Conservation (phyloP, 805 yeast species). For the Saccharomyces kudriavzevii region DNA sequence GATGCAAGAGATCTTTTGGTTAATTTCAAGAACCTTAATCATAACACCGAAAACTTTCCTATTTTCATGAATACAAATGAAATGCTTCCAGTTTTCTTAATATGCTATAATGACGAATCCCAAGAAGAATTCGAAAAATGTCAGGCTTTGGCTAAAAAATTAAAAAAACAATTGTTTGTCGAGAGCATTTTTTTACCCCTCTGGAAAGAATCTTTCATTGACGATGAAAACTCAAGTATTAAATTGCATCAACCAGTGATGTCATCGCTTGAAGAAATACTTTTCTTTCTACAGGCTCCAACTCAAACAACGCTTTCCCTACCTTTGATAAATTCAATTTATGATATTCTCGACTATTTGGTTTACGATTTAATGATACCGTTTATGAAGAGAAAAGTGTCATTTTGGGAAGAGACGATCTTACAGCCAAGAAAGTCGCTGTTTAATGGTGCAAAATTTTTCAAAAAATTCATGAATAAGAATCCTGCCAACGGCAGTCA, state of each 20-base stretch:
- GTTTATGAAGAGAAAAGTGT: conserved; percentile 76
- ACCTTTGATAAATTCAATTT: conserved; percentile 16
- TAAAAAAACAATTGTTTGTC: conserved; percentile 36
- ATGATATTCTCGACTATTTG: conserved; percentile 19
- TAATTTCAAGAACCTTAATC: conserved; percentile 39
- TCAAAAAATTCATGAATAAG: conserved; percentile 32
- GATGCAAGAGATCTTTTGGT: conserved; percentile 52
- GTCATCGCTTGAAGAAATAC: conserved; percentile 21
- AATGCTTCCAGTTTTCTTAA: conserved; percentile 46
- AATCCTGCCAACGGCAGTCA: conserved; percentile 7
- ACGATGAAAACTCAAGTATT: conserved; percentile 6
- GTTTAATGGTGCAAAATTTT: conserved; percentile 62
- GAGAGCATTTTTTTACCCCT: conserved; percentile 28
- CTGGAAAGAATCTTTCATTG: conserved; percentile 14
- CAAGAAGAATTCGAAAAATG: conserved; percentile 40
- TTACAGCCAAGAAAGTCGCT: conserved; percentile 66
- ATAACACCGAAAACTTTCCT: conserved; percentile 39
- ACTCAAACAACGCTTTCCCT: conserved; percentile 12
- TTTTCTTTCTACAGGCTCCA: conserved; percentile 11
- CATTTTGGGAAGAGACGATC: conserved; percentile 77
- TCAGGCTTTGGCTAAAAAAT: conserved; percentile 31
- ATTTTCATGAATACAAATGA: conserved; percentile 57
- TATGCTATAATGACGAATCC: conserved; percentile 39
- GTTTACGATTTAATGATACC: conserved; percentile 42
- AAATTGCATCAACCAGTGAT: conserved; percentile 26